These are phyloP conservation scores for Sambucus nigra DNA, from an alignment of 129 eudicot genomes.

Conservation along the genomic window DNA sequence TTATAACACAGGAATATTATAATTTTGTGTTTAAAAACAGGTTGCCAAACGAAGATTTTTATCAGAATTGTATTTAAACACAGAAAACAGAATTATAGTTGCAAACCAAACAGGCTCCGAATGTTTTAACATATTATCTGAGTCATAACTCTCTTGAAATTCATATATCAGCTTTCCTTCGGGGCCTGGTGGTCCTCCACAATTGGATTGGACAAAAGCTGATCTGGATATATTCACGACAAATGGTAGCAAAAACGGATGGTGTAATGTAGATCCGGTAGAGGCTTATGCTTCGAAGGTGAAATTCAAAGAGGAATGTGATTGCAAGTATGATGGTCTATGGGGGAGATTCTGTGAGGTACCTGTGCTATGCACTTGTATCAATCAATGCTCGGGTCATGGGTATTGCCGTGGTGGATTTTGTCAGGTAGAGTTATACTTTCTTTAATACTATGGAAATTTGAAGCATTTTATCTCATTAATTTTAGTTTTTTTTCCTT, in stretches of 20 bases:
- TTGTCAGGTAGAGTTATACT: conserved; percentile 52
- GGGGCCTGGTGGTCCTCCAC: conserved; percentile 44
- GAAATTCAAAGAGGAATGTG: conserved; percentile 76
- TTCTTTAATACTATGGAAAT: not conserved
- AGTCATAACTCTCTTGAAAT: conserved; percentile 1
- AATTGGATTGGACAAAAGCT: conserved; percentile 56
- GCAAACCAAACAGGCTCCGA: too few species aligned
- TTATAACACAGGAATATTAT: too few species aligned
- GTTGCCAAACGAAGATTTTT: too few species aligned
- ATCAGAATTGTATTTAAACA: too few species aligned
- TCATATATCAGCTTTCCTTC: conserved; percentile 37
- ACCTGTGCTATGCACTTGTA: conserved; percentile 58
- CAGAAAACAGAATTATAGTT: too few species aligned
- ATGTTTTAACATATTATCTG: not conserved
- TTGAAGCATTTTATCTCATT: not conserved
- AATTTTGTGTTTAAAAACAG: too few species aligned
- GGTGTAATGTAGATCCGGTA: conserved; percentile 89
- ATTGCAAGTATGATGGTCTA: conserved; percentile 91
- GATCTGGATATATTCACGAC: conserved; percentile 70
- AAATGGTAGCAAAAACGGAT: conserved; percentile 53
- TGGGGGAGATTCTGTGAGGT: conserved; percentile 72
- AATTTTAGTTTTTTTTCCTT: not conserved
- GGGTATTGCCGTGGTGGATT: conserved; percentile 91
- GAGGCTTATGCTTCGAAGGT: conserved; percentile 54
- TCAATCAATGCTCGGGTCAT: conserved; percentile 85